A percentile compares a stretch with the other conserved stretches of the same genome.
Evolutionary conservation across 306 rosid genomes (phyloP).

Genomic region (Cajanus cajan): DNA sequence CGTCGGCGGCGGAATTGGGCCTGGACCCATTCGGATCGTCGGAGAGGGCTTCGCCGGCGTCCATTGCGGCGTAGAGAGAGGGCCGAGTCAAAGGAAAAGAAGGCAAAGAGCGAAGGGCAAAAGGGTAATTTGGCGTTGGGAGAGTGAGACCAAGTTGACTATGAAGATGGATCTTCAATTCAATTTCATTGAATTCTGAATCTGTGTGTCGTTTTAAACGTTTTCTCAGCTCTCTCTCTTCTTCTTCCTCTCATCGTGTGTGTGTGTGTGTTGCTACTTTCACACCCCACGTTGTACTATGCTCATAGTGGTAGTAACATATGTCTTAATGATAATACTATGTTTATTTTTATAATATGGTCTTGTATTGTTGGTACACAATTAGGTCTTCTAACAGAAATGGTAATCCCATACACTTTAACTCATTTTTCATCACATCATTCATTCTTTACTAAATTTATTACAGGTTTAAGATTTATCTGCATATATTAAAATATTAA

Average conservation of each 20-base stretch:
- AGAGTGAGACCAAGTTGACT: slow-evolving; percentile 52
- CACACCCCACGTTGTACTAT: neutral
- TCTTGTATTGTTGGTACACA: too few relatives aligned
- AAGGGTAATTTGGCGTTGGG: slow-evolving; percentile 46
- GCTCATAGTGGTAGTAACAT: neutral
- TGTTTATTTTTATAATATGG: too few relatives aligned
- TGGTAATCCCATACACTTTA: too few relatives aligned
- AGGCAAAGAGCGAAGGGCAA: slow-evolving; percentile 41
- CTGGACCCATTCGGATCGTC: slow-evolving; percentile 40
- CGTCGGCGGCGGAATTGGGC: slow-evolving; percentile 17
- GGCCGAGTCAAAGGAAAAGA: too few relatives aligned
- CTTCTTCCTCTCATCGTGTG: neutral
- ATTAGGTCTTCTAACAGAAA: too few relatives aligned
- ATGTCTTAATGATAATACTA: too few relatives aligned
- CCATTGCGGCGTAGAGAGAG: slow-evolving; percentile 36
- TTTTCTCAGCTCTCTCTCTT: neutral
- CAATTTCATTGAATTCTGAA: neutral
- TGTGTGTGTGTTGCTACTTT: neutral
- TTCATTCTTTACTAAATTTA: too few relatives aligned
- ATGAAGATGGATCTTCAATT: slow-evolving; percentile 35
- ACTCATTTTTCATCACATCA: too few relatives aligned
- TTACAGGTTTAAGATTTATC: too few relatives aligned
- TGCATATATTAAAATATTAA: too few relatives aligned
- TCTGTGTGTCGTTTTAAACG: too few relatives aligned
- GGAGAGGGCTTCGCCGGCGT: slow-evolving; percentile 32